phyloP scores from a whole-genome alignment of 192 early-diverging fungal species.

The Coemansia sp. region DNA sequence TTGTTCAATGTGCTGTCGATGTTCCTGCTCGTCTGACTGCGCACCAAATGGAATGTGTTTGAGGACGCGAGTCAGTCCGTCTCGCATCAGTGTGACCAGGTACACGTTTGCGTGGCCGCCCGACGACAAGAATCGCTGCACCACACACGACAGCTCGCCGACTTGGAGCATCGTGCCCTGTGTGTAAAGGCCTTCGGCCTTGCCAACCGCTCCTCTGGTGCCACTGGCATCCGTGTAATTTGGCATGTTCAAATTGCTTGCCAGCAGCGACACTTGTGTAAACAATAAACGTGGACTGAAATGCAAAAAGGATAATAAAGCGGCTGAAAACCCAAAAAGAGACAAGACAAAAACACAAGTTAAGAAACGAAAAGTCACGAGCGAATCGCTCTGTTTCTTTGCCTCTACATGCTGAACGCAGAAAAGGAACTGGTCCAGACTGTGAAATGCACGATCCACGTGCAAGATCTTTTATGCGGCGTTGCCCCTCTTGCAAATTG shows the following conservation, averaged over 20 bases:
- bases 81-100: constrained; percentile 59
- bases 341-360: neutral
- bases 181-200: constrained; percentile 20
- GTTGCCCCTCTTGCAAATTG: neutral
- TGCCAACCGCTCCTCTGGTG: neutral
- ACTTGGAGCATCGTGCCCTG: constrained; percentile 48
- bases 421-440: neutral
- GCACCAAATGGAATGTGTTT: constrained; percentile 61
- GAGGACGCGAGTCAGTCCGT: constrained; percentile 64
- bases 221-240: constrained; percentile 2
- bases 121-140: constrained; percentile 39
- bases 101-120: constrained; percentile 93
- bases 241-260: neutral
- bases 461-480: neutral
- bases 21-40: constrained; percentile 65
- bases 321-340: neutral
- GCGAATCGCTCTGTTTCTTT: neutral
- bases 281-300: neutral
- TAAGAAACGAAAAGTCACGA: neutral
- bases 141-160: constrained; percentile 33
- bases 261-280: neutral
- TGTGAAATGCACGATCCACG: neutral
- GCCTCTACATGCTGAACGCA: neutral
- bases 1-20: constrained; percentile 60
- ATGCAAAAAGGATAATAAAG: constrained; percentile 1